phyloP scores from a whole-genome alignment of 257 asterid genomes.

The Nicotiana otophora region DNA sequence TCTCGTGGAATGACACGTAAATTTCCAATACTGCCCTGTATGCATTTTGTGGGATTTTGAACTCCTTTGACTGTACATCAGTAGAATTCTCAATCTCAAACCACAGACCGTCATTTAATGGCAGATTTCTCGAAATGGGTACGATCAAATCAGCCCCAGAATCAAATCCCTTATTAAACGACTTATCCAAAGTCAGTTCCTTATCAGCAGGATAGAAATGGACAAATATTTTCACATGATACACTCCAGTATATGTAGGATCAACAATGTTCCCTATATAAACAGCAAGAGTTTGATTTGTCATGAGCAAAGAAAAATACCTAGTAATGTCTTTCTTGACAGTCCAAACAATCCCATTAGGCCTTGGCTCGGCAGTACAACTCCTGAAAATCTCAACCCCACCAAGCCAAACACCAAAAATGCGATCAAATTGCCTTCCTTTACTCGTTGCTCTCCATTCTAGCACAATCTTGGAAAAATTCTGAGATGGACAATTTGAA shows the following conservation, averaged over 20 bases:
- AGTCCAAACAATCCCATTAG: conserved; percentile 55
- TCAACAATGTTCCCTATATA: conserved; percentile 60
- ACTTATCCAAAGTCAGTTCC: not conserved
- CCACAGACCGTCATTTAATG: conserved; percentile 73
- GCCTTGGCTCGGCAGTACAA: conserved; percentile 73
- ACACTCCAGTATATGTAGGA: conserved; percentile 62
- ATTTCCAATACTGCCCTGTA: conserved; percentile 66
- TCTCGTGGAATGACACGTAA: conserved; percentile 72
- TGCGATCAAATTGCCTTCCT: conserved; percentile 76
- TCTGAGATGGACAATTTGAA: conserved; percentile 34
- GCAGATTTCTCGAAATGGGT: conserved; percentile 59
- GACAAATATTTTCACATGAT: conserved; percentile 51
- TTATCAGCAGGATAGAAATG: conserved; percentile 57
- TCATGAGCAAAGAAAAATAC: conserved; percentile 53
- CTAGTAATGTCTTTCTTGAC: conserved; percentile 68
- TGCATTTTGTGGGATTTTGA: conserved; percentile 47
- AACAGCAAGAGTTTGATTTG: conserved; percentile 52
- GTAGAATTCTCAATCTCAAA: conserved; percentile 53
- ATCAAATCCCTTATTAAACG: conserved; percentile 12
- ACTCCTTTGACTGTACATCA: conserved; percentile 36
- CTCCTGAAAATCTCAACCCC: conserved; percentile 83
- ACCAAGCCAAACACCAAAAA: conserved; percentile 75
- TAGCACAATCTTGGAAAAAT: conserved; percentile 44
- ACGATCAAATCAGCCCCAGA: conserved; percentile 54
- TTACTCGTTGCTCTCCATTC: conserved; percentile 63